phyloP scores from a whole-genome alignment of 2,329 filamentous ascomycete genomes.

The Juglanconis oblonga region DNA sequence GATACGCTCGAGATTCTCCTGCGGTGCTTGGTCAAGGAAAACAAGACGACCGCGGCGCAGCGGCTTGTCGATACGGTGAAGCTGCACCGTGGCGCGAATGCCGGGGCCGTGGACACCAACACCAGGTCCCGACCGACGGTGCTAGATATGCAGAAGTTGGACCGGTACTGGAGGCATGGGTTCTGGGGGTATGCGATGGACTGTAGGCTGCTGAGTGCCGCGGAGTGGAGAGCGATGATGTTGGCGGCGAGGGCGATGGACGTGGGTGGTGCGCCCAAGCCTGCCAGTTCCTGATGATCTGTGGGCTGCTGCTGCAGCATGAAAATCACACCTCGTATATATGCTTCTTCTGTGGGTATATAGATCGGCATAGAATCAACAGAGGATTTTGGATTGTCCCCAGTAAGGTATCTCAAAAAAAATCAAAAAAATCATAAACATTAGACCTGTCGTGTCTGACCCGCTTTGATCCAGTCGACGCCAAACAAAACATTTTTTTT shows the following conservation, averaged over 20 bases:
- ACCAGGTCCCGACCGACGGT: not conserved
- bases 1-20: constrained; percentile 43
- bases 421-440: not conserved
- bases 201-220: constrained; percentile 32
- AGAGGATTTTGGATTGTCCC: not conserved
- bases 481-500: not conserved
- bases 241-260: not conserved
- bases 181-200: constrained; percentile 48
- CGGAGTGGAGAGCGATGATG: not conserved
- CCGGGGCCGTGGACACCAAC: constrained; percentile 17
- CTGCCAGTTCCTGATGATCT: not conserved
- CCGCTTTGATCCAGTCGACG: not conserved
- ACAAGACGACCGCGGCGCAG: constrained; percentile 22
- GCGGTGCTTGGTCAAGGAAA: constrained; percentile 22
- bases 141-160: not conserved
- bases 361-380: no score
- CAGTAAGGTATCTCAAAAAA: not conserved
- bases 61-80: constrained; percentile 26
- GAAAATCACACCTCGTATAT: no score
- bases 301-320: no score
- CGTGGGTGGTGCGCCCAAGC: not conserved
- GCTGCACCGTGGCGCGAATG: constrained; percentile 21
- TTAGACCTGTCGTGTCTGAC: not conserved
- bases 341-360: no score
- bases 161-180: constrained; percentile 44